Evolutionary conservation across 768 basidiomycete species (phyloP).

Genomic region (Macrolepiota albuminosa): DNA sequence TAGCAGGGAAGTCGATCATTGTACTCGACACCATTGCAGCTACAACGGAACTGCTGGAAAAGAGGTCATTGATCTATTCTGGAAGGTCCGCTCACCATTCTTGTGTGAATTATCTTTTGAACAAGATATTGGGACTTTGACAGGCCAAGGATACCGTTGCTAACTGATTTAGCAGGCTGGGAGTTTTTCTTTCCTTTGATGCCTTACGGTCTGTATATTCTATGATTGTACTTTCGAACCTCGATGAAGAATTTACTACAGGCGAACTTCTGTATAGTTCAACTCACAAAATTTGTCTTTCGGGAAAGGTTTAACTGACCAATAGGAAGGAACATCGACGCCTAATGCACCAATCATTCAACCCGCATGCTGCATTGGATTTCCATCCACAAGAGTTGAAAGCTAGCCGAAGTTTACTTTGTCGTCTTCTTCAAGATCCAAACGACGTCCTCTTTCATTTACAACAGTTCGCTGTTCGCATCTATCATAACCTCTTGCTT

Average conservation of each 20-base stretch:
- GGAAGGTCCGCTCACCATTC: no score
- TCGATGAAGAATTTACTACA: background rate
- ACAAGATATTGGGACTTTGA: background rate
- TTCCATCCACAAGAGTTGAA: slow-evolving; percentile 23
- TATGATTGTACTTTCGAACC: background rate
- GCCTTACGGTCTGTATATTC: background rate
- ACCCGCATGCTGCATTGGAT: slow-evolving; percentile 19
- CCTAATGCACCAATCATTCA: slow-evolving; percentile 27
- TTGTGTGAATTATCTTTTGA: no score
- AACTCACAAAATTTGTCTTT: background rate
- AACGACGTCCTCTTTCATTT: slow-evolving; percentile 8
- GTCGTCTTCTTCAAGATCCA: slow-evolving; percentile 19
- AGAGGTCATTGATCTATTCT: background rate
- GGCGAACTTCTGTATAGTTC: background rate
- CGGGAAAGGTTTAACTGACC: background rate
- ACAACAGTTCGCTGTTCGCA: slow-evolving; percentile 20
- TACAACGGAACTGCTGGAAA: background rate
- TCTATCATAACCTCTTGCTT: background rate
- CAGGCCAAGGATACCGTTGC: background rate
- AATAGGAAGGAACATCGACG: slow-evolving; percentile 24
- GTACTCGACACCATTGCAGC: background rate
- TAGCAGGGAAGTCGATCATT: background rate
- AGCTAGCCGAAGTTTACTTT: slow-evolving; percentile 24
- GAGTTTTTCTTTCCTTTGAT: background rate
- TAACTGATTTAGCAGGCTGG: background rate